A percentile compares a stretch with the other conserved stretches of the same genome.
phyloP scores from a whole-genome alignment of 768 basidiomycete genomes.

The Rhodotorula babjevae region DNA sequence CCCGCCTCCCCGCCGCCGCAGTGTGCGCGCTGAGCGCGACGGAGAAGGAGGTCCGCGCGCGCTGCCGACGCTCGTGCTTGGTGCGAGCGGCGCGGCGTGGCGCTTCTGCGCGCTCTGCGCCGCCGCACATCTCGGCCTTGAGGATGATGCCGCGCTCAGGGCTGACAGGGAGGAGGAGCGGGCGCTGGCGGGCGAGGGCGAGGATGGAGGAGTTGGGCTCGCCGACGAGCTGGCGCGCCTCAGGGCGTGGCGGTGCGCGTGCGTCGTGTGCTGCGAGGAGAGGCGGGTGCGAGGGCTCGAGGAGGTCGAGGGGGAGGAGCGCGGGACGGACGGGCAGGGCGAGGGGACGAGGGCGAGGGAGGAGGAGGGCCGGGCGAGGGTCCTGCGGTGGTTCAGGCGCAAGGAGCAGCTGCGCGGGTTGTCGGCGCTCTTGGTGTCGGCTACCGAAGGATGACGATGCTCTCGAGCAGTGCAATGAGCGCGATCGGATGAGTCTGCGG shows the following conservation, averaged over 20 bases:
- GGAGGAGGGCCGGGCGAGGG: background rate
- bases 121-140: slow-evolving; percentile 6
- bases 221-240: background rate
- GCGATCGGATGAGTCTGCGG: no score
- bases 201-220: background rate
- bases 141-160: background rate
- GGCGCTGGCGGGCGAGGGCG: background rate
- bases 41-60: background rate
- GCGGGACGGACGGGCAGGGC: no score
- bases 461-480: no score
- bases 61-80: slow-evolving; percentile 5
- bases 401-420: background rate
- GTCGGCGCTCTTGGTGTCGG: background rate
- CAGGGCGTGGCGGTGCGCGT: background rate
- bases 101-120: slow-evolving; percentile 15
- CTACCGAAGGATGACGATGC: background rate
- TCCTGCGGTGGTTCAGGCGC: slow-evolving; percentile 25
- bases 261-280: slow-evolving; percentile 17
- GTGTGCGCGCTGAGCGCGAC: background rate
- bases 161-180: background rate
- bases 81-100: background rate
- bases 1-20: background rate
- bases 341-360: no score
- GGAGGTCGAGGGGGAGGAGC: background rate
- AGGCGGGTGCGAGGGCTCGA: background rate